Evolutionary conservation across 805 yeast species (phyloP), one percentile per base, ranked within the genome.

Genomic region (Myxozyma geophila): DNA sequence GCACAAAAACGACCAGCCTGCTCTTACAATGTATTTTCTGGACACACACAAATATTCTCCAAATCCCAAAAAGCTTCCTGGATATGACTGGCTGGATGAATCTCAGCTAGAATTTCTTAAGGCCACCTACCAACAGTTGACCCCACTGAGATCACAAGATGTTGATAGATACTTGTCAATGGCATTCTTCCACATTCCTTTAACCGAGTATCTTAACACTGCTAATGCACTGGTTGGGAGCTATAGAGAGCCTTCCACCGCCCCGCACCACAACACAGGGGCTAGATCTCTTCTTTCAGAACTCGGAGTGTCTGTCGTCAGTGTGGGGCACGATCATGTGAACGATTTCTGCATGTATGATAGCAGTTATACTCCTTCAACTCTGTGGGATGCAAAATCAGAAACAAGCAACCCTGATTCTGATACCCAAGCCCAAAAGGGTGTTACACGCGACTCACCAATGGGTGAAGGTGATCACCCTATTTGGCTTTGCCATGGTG

Each of bases 241-340:
- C 28, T 76, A 74, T 55, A 83, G 83, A 62, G 99, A 95, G 76
- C 88, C 85, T 0, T 82, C 89, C 8, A 88, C 95, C 0, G 93
- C 96, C 0, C 95, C 98, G 5, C 78, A 74, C 37, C 80, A 83
- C 72, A 87, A 92, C 73, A 78, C 91, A 0, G 88, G 89, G 8
- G 88, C 88, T 57, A 78, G 91, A 58, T 76, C 81, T 7, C 76
- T 83, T 0, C 77, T 95, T 33, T 80, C 81, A 7, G 77, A 82
- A n/a, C 66, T 89, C 8, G 96, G 93, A 0, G 92, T 95, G 0
- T 78, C 83, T 37, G 90, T 90, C 0, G 84, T 86, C 0, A 80
- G 88, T 59, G 96, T 90, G 15, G 99, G 99, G 0, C 99, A 95
- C 74, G 99, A 95, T 72, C 99, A 95, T 74, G 89, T 91, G 70